These are phyloP conservation scores for Cucumis variabilis DNA, from an alignment of 331 rosid genomes.

Conservation along the genomic window DNA sequence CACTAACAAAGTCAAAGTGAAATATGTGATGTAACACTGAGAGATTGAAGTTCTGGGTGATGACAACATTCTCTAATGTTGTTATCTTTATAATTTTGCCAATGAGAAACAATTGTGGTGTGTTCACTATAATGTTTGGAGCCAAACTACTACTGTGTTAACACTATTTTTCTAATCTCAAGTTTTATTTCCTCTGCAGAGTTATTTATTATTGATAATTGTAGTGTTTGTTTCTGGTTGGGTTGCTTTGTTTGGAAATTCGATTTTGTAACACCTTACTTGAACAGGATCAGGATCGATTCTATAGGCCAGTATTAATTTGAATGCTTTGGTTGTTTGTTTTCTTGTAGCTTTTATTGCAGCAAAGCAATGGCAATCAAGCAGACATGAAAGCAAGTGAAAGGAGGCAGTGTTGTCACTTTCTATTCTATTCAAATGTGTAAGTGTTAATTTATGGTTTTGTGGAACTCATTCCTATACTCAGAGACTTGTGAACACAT, in stretches of 20 bases:
- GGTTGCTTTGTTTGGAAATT: not conserved
- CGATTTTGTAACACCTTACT: not conserved
- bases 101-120: slow-evolving; percentile 20
- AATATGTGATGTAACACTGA: not conserved
- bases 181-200: not conserved
- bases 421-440: not conserved
- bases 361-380: not conserved
- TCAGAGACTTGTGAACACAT: too few relatives aligned
- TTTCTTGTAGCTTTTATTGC: not conserved
- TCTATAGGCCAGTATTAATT: too few relatives aligned
- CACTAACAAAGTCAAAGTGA: too few relatives aligned
- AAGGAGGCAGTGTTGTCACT: not conserved
- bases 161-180: not conserved
- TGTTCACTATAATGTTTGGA: not conserved
- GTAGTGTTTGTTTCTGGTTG: not conserved
- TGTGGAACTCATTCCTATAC: not conserved
- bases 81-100: not conserved
- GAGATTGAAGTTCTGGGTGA: not conserved
- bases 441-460: not conserved
- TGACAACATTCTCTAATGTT: slow-evolving; percentile 26
- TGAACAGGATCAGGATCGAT: not conserved
- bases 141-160: not conserved
- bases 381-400: not conserved
- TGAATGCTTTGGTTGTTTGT: not conserved
- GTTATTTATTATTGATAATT: not conserved